These are phyloP conservation scores for Larix sibirica DNA, from an alignment of 83 land plant species.

Conservation along the genomic window DNA sequence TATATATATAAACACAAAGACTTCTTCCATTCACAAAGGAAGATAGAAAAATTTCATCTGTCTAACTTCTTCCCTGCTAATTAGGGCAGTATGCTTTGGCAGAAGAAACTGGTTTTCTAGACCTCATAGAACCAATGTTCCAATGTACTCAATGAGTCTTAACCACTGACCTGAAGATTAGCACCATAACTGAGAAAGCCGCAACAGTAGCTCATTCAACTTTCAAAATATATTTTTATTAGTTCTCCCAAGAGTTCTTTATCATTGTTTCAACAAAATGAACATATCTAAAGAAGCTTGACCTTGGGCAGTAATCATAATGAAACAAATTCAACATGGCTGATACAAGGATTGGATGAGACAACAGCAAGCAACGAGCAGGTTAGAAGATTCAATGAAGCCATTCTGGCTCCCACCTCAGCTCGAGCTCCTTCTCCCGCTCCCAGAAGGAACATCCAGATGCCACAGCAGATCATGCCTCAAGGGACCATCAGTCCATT, in stretches of 20 bases:
- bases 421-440: too few relatives aligned
- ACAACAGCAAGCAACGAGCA: too few relatives aligned
- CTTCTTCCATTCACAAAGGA: not conserved
- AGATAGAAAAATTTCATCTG: too few relatives aligned
- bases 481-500: too few relatives aligned
- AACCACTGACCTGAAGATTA: not conserved
- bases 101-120: too few relatives aligned
- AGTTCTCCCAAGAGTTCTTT: not conserved
- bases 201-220: not conserved
- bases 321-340: not conserved
- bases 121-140: not conserved
- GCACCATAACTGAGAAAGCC: not conserved
- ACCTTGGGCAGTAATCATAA: not conserved
- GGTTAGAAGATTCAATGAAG: too few relatives aligned
- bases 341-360: not conserved
- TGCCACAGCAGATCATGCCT: too few relatives aligned
- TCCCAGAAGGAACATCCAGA: too few relatives aligned
- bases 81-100: too few relatives aligned
- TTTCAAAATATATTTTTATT: not conserved
- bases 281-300: not conserved
- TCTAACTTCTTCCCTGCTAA: too few relatives aligned
- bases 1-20: not conserved
- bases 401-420: too few relatives aligned
- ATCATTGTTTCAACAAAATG: not conserved
- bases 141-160: not conserved